These are phyloP conservation scores for Kandelia obovata DNA, from an alignment of 345 rosid genomes.

Conservation along the genomic window DNA sequence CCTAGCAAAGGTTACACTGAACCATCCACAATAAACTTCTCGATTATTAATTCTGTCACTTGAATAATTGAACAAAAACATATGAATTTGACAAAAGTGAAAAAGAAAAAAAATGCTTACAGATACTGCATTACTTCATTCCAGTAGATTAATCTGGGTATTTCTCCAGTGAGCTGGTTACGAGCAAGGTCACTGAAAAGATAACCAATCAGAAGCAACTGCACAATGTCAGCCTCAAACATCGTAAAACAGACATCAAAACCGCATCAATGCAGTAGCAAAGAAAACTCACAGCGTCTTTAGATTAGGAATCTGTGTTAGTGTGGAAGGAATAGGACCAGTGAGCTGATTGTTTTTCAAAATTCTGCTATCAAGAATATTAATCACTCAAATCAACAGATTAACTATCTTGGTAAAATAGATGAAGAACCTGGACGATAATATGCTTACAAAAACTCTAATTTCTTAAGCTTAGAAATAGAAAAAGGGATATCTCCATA, in stretches of 20 bases:
- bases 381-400: too few relatives aligned
- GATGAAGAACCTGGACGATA: too few relatives aligned
- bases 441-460: constrained; percentile 54
- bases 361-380: constrained; percentile 38
- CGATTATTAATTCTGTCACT: too few relatives aligned
- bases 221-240: not conserved
- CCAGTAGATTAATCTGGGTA: constrained; percentile 88
- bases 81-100: not conserved
- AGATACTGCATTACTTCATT: constrained; percentile 93
- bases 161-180: constrained; percentile 77
- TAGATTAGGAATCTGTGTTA: constrained; percentile 84
- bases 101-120: constrained; percentile 36
- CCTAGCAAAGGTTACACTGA: too few relatives aligned
- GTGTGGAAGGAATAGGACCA: constrained; percentile 90
- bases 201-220: not conserved
- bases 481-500: constrained; percentile 91
- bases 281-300: constrained; percentile 62
- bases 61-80: too few relatives aligned
- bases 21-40: too few relatives aligned
- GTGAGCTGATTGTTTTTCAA: constrained; percentile 75
- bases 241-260: too few relatives aligned
- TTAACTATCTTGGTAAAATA: too few relatives aligned
- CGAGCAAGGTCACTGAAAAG: constrained; percentile 70
- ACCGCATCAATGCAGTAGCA: not conserved
- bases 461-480: constrained; percentile 71